Evolutionary conservation across 2,329 filamentous ascomycete genomes (phyloP).

Genomic region (Pseudogymnoascus destructans): DNA sequence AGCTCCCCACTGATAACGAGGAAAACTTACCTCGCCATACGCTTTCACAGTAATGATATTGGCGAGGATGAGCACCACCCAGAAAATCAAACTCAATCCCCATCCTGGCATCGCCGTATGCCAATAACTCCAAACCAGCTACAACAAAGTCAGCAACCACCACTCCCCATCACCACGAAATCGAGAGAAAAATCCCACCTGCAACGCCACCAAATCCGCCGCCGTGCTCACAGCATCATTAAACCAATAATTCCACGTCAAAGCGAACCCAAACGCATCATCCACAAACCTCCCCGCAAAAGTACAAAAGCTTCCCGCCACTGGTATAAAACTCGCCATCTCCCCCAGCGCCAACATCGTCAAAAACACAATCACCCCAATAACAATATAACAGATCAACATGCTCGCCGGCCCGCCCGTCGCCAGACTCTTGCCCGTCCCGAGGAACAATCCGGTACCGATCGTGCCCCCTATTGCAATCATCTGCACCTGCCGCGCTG

Average conservation of each 20-base stretch:
- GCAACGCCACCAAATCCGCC: constrained; percentile 45
- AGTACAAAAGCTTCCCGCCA: constrained; percentile 41
- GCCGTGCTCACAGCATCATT: constrained; percentile 50
- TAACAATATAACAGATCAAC: constrained; percentile 43
- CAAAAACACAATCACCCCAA: constrained; percentile 43
- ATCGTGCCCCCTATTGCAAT: constrained; percentile 49
- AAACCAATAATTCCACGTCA: constrained; percentile 52
- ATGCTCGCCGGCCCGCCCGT: constrained; percentile 47
- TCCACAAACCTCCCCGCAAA: constrained; percentile 42
- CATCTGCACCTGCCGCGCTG: constrained; percentile 53
- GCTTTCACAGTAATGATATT: constrained; percentile 40
- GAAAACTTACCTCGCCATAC: constrained; percentile 36
- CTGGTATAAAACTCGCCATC: constrained; percentile 44
- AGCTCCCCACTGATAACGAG: background rate
- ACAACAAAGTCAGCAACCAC: background rate
- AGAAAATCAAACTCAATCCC: constrained; percentile 49
- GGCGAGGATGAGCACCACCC: constrained; percentile 38
- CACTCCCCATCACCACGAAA: background rate
- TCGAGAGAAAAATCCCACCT: constrained; percentile 19
- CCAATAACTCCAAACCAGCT: constrained; percentile 47
- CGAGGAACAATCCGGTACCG: constrained; percentile 48
- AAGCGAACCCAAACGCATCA: constrained; percentile 39
- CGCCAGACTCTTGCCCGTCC: constrained; percentile 45
- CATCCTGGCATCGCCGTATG: constrained; percentile 48
- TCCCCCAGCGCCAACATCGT: constrained; percentile 48